Evolutionary conservation across 305 asterid species (phyloP), one percentile per base, ranked within the genome.

Genomic region (Coffea humblotiana): DNA sequence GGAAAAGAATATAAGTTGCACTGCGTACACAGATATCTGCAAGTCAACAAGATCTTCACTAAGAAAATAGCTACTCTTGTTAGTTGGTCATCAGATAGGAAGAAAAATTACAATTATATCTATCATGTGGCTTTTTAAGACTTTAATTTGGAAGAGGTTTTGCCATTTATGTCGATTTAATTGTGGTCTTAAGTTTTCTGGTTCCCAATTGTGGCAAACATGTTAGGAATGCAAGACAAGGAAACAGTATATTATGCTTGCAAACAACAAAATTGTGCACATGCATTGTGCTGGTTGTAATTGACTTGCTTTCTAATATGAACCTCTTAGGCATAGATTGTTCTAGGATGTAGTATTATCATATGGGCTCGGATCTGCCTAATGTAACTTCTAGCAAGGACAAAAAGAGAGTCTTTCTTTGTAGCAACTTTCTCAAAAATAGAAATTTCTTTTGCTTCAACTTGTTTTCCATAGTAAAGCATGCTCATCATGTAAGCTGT

Each of bases 391-490:
- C 58, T 52, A 13, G 47, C 58, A 18, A 54, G 32, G n/a, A 74
- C 66, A 27, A 6, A 25, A 10, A 19, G 29, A 3, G 49, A 52
- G 40, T 73, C 3, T 9, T 52, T 71, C 52, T 48, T 43, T 70
- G 12, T 43, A 14, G 65, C 77, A 60, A 64, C 49, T 63, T 52
- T 4, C 45, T 25, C 61, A 63, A 48, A 60, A 6, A 19, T 56
- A 78, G 68, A 58, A 43, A 45, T 49, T 71, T 56, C 48, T 71
- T 13, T 60, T 71, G 72, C 72, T 60, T 79, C 71, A 66, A 71
- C 75, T 35, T 60, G 72, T 58, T 37, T 40, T 27, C 71, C 15
- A 29, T 25, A 19, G 13, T 32, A 29, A 61, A 29, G 40, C n/a
- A n/a, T 70, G 13, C 52, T 45, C 21, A 25, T 27, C 10, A 52